phyloP scores from a whole-genome alignment of 2,329 filamentous ascomycete species.

The Aschersonia sp. region DNA sequence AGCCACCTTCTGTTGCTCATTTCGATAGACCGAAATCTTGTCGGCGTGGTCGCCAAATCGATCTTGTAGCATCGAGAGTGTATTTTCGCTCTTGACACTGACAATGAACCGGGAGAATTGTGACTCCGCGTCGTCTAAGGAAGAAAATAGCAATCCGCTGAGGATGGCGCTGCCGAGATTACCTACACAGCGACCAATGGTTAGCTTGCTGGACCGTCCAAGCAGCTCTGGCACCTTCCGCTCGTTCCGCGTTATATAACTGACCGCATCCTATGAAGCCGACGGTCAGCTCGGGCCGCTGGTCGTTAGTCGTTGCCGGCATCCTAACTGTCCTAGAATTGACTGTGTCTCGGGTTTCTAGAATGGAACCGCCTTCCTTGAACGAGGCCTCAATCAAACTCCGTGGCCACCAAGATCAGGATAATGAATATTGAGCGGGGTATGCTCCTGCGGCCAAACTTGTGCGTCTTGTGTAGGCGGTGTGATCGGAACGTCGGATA shows the following conservation, averaged over 20 bases:
- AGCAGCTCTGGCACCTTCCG: no score
- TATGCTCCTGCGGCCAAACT: no score
- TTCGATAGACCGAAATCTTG: slow-evolving; percentile 12
- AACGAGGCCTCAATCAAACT: no score
- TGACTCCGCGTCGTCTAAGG: slow-evolving; percentile 1
- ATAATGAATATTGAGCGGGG: no score
- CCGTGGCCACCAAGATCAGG: no score
- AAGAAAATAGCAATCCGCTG: slow-evolving; percentile 7
- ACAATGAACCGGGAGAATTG: slow-evolving; percentile 13
- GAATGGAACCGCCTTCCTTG: no score
- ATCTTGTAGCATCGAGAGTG: slow-evolving; percentile 8
- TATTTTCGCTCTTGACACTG: slow-evolving; percentile 15
- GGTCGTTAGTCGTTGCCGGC: neutral
- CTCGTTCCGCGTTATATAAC: neutral
- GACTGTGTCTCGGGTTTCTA: no score
- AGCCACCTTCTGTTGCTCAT: slow-evolving; percentile 19
- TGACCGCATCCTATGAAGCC: neutral
- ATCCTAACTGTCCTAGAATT: no score
- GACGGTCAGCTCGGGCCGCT: neutral
- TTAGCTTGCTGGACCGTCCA: no score
- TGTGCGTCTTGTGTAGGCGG: no score
- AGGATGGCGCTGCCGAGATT: slow-evolving; percentile 18
- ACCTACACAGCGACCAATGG: slow-evolving; percentile 6
- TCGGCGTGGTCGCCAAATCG: slow-evolving; percentile 7
- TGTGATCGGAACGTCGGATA: no score